A percentile compares a stretch with the other conserved stretches of the same genome.
Conservation (phyloP, 371 early-diverging fungal genomes). For the Mucor irregularis region DNA sequence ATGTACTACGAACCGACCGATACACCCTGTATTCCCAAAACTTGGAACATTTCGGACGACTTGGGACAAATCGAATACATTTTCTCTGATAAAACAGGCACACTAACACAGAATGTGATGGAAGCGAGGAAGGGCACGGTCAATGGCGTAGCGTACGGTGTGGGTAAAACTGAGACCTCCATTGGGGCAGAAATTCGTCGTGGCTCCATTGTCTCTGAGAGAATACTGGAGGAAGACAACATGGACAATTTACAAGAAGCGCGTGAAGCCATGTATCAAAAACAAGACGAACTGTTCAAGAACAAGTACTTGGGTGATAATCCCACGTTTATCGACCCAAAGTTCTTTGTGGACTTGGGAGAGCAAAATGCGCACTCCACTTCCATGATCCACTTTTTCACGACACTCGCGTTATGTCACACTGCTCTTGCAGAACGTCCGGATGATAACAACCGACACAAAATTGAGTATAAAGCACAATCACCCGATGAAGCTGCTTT, state of each 20-base stretch:
- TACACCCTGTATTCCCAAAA: conserved; percentile 78
- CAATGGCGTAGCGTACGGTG: conserved; percentile 78
- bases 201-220: conserved; percentile 24
- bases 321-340: conserved; percentile 49
- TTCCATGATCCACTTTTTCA: conserved; percentile 62
- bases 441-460: conserved; percentile 43
- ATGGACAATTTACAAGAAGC: conserved; percentile 17
- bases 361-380: conserved; percentile 23
- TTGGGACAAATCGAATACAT: conserved; percentile 92
- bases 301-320: conserved; percentile 39
- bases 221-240: conserved; percentile 4
- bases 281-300: conserved; percentile 34
- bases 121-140: conserved; percentile 79
- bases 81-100: conserved; percentile 93
- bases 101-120: conserved; percentile 82
- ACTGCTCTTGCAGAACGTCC: conserved; percentile 77
- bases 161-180: conserved; percentile 45
- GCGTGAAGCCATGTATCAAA: conserved; percentile 36
- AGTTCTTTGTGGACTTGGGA: conserved; percentile 37
- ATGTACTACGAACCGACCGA: conserved; percentile 83
- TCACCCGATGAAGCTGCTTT: conserved; percentile 96
- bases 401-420: conserved; percentile 91
- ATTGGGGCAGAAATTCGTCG: conserved; percentile 46
- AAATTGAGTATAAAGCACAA: conserved; percentile 79
- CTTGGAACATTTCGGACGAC: conserved; percentile 87